Conservation (phyloP, 1,284 basidiomycete species). For the Psilocybe mexicana region DNA sequence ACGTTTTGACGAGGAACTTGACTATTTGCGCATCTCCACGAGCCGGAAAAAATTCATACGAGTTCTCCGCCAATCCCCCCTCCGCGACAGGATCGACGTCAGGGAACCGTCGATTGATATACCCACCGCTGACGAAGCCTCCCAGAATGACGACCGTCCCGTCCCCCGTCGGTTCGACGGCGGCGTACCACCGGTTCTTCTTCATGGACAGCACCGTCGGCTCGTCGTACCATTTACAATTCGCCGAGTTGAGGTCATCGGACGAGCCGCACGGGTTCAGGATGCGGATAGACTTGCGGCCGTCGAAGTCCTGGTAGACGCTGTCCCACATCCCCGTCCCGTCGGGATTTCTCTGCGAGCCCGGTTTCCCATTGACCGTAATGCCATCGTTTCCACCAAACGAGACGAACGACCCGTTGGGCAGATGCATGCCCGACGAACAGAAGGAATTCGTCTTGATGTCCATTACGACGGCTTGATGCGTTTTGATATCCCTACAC, state of each 20-base stretch:
- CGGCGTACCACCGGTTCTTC: slow-evolving; percentile 83
- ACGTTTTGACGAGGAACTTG: slow-evolving; percentile 79
- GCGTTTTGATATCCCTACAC: slow-evolving; percentile 51
- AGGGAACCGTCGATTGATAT: slow-evolving; percentile 84
- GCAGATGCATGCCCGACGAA: slow-evolving; percentile 70
- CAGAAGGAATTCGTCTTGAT: slow-evolving; percentile 85
- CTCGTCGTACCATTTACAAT: slow-evolving; percentile 82
- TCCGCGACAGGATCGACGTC: slow-evolving; percentile 63
- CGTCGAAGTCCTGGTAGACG: slow-evolving; percentile 67
- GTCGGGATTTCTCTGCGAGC: slow-evolving; percentile 45
- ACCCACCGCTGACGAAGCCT: slow-evolving; percentile 83
- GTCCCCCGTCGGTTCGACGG: slow-evolving; percentile 73
- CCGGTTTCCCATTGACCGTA: slow-evolving; percentile 63
- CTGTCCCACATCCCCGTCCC: slow-evolving; percentile 56
- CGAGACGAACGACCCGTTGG: slow-evolving; percentile 63
- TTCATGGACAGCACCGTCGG: slow-evolving; percentile 69
- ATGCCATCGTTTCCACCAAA: slow-evolving; percentile 79
- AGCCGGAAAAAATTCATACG: slow-evolving; percentile 80
- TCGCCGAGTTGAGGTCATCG: slow-evolving; percentile 45
- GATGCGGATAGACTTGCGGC: slow-evolving; percentile 67
- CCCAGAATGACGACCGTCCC: slow-evolving; percentile 74
- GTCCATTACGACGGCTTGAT: slow-evolving; percentile 60
- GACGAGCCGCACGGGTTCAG: slow-evolving; percentile 70
- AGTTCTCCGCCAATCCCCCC: slow-evolving; percentile 65
- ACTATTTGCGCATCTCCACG: slow-evolving; percentile 62